Conservation (phyloP, 139 green algal species). For the Pseudopediastrum boryanum region DNA sequence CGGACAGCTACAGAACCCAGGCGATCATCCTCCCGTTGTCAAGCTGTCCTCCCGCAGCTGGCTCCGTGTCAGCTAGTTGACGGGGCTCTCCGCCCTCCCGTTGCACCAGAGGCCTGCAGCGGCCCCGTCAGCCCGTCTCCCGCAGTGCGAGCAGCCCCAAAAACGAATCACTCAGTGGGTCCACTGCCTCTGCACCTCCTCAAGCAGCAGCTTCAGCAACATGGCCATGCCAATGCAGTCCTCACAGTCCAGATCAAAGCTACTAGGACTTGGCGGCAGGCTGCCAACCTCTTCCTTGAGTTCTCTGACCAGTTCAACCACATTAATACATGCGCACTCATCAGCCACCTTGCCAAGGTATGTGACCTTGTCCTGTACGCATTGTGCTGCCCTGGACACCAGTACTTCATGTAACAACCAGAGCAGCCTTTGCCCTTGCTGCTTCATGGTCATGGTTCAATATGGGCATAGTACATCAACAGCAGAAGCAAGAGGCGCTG, state of each 20-base stretch:
- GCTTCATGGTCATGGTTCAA: background rate
- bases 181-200: too few species aligned
- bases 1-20: too few species aligned
- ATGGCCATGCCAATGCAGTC: background rate
- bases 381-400: background rate
- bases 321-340: conserved; percentile 20
- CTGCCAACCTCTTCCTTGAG: background rate
- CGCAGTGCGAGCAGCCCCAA: too few species aligned
- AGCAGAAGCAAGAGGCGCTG: background rate
- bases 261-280: conserved; percentile 11
- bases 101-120: too few species aligned
- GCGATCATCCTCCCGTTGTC: too few species aligned
- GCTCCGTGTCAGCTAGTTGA: too few species aligned
- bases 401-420: background rate
- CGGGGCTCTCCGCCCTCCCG: too few species aligned
- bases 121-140: too few species aligned
- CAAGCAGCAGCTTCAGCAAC: conserved; percentile 1
- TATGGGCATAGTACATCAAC: background rate
- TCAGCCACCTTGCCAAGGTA: conserved; percentile 35
- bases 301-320: conserved; percentile 17
- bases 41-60: too few species aligned
- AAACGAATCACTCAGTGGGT: too few species aligned
- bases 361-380: background rate
- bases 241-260: conserved; percentile 22
- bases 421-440: background rate